phyloP scores from a whole-genome alignment of 139 green algal species.

The Auxenochlorella pyrenoidosa region DNA sequence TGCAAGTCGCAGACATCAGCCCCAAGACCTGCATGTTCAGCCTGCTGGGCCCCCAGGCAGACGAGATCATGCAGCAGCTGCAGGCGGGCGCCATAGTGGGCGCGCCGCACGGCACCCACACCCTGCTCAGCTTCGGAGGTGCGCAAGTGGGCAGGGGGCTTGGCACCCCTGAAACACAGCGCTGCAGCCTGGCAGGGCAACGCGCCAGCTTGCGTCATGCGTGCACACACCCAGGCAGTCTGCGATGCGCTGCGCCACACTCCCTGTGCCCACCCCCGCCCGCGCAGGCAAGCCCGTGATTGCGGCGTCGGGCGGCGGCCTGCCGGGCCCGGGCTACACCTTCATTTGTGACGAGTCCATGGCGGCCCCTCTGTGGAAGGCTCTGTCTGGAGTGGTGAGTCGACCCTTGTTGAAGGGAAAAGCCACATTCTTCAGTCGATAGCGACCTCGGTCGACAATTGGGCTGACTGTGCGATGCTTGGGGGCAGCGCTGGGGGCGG shows the following conservation, averaged over 20 bases:
- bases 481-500: too few relatives aligned
- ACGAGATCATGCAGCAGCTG: slow-evolving; percentile 47
- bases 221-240: too few relatives aligned
- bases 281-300: slow-evolving; percentile 67
- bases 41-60: slow-evolving; percentile 69
- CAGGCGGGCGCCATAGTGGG: slow-evolving; percentile 19
- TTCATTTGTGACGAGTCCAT: slow-evolving; percentile 74
- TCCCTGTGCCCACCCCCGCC: too few relatives aligned
- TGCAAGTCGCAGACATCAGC: slow-evolving; percentile 67
- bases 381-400: not conserved
- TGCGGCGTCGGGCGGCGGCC: slow-evolving; percentile 48
- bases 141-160: too few relatives aligned
- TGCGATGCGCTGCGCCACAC: too few relatives aligned
- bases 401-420: too few relatives aligned
- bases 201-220: too few relatives aligned
- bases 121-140: slow-evolving; percentile 57
- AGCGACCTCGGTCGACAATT: too few relatives aligned
- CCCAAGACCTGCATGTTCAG: slow-evolving; percentile 63
- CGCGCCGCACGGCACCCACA: slow-evolving; percentile 51
- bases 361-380: not conserved
- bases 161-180: too few relatives aligned
- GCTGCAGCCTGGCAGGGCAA: too few relatives aligned
- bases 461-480: too few relatives aligned
- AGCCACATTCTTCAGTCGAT: too few relatives aligned
- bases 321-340: slow-evolving; percentile 69